Percentiles rank a stretch among this genome's conserved stretches.
Conservation (phyloP, 139 green algal genomes). For the Mychonastes homosphaera region DNA sequence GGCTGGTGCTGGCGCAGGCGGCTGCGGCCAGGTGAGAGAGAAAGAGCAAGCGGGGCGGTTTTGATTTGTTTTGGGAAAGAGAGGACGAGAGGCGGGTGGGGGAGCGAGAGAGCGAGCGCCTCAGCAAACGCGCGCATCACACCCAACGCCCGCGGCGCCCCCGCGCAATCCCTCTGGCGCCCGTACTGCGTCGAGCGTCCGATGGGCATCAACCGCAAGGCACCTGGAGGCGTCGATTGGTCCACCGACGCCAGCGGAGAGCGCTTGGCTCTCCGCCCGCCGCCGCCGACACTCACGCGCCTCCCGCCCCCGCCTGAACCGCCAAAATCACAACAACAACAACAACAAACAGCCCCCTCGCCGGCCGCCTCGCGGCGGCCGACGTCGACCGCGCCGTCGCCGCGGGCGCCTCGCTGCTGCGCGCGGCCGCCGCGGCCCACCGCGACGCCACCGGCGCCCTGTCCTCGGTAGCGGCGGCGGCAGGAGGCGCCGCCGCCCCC, state of each 20-base stretch:
- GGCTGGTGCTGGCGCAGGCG: constrained; percentile 35
- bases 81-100: neutral
- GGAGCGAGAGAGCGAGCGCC: neutral
- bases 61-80: neutral
- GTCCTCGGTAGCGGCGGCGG: neutral
- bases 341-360: neutral
- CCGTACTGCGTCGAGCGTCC: neutral
- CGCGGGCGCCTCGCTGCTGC: neutral
- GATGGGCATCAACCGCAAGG: neutral
- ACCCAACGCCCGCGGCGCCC: neutral
- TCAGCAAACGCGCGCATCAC: neutral
- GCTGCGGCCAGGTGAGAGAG: constrained; percentile 37
- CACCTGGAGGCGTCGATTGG: no score
- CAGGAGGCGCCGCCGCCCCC: neutral
- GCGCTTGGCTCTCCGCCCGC: no score
- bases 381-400: neutral
- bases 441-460: neutral
- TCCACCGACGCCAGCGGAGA: no score
- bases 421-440: neutral
- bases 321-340: no score
- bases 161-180: neutral
- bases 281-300: no score
- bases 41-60: no score
- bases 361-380: neutral
- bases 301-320: no score